Conservation (phyloP, 331 rosid genomes). For the Malus hybrid region DNA sequence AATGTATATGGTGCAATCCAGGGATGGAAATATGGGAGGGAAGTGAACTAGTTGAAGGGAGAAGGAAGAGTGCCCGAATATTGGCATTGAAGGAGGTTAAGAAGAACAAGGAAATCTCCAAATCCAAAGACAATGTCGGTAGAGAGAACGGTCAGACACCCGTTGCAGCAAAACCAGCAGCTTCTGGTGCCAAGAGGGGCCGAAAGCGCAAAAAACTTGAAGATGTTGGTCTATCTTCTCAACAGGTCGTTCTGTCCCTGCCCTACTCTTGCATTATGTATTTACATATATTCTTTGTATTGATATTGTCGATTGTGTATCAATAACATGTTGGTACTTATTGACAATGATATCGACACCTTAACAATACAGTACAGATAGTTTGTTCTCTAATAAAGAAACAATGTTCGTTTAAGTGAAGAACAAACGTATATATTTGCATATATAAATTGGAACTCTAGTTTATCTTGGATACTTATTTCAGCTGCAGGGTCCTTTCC, state of each 20-base stretch:
- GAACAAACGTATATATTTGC: not conserved
- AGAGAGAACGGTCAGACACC: not conserved
- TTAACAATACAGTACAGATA: not conserved
- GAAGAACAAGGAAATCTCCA: not conserved
- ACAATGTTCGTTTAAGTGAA: not conserved
- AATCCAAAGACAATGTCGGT: not conserved
- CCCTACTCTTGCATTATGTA: not conserved
- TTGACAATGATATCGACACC: not conserved
- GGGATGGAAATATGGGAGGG: conserved; percentile 8
- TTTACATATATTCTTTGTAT: not conserved
- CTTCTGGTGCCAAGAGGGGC: conserved; percentile 19
- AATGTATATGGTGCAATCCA: not conserved
- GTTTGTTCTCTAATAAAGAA: not conserved
- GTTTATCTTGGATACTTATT: not conserved
- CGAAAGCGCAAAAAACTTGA: conserved; percentile 23
- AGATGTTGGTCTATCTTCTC: conserved; percentile 13
- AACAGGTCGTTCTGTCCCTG: conserved; percentile 23
- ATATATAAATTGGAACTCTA: not conserved
- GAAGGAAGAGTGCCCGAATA: conserved; percentile 30
- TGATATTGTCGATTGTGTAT: not conserved
- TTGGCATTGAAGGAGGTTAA: conserved; percentile 25
- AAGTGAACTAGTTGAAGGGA: not conserved
- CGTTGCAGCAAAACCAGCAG: not conserved
- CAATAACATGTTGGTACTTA: not conserved
- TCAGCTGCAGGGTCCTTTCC: not conserved